Evolutionary conservation across 2,329 filamentous ascomycete genomes (phyloP).

Genomic region (Paecilomyces niveus): DNA sequence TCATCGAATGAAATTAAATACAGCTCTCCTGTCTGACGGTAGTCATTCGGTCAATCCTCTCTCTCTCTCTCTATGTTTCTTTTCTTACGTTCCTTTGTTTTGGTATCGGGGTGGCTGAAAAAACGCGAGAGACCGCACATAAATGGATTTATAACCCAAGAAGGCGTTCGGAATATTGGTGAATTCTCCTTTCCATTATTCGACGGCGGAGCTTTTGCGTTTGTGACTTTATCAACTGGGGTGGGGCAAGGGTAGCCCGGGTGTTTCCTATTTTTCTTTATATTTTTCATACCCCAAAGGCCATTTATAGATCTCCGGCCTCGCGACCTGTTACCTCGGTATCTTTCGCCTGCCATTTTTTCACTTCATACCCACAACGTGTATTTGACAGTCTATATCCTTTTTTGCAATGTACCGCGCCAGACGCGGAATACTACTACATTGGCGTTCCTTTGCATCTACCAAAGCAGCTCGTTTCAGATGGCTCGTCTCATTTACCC

Average conservation of each 20-base stretch:
- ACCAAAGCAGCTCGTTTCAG: constrained; percentile 1
- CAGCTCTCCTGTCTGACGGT: background rate
- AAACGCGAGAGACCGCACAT: background rate
- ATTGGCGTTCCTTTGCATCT: constrained; percentile 2
- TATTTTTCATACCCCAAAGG: constrained; percentile 32
- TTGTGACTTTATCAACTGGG: constrained; percentile 1
- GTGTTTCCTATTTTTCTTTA: constrained; percentile 9
- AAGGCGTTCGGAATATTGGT: constrained; percentile 1
- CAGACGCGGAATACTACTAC: constrained; percentile 8
- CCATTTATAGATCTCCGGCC: constrained; percentile 30
- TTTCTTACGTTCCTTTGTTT: background rate
- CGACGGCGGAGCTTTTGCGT: background rate
- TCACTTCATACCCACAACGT: constrained; percentile 13
- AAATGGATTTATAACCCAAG: background rate
- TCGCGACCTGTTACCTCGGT: constrained; percentile 22
- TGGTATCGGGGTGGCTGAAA: background rate
- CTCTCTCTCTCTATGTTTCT: constrained; percentile 9
- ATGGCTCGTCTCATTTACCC: constrained; percentile 5
- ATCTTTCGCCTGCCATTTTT: constrained; percentile 13
- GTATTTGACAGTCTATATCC: constrained; percentile 10
- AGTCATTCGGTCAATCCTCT: background rate
- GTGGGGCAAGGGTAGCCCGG: constrained; percentile 3
- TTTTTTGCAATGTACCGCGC: constrained; percentile 12
- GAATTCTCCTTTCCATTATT: background rate
- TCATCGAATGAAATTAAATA: background rate